Base-by-base conservation (phyloP, 345 rosid genomes). In the Arabidopsis arenosa region DNA sequence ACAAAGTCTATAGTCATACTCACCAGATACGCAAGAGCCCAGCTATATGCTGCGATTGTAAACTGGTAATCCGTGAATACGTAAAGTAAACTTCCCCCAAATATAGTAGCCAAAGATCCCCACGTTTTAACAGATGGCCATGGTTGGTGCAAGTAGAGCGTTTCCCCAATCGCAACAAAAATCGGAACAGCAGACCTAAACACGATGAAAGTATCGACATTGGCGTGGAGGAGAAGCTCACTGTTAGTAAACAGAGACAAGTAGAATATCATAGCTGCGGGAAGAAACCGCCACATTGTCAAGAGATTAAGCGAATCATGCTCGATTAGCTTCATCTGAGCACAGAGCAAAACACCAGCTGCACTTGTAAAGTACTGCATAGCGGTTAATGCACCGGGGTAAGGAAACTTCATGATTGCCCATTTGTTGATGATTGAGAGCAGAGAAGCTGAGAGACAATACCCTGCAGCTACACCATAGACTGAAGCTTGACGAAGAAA, bases 1-100 rank as follows among this genome's bases (percentile, higher is more conserved):
- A 95, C 99, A 75, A 95, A 95, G 75, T 95, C 99, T n/a, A 95
- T 84, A 0, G 98, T 79, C 99, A 95, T 95, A 75, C 97, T 89
- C 58, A 95, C 81, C 3, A 92, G 79, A 82, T 95, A 95, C 64
- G 99, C 96, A 1, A 87, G 66, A 49, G 98, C 98, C 98, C 99
- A 95, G 48, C 85, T 84, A 72, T 95, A 95, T 0, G 98, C 99
- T 15, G 84, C 86, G 18, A 92, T 32, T 0, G 97, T 89, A 83
- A 95, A 95, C 79, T 92, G 94, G 66, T 87, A 88, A 83, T 95
- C 99, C 0, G 99, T 95, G 15, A 88, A 73, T 51, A 92, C 97
- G 36, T 95, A 95, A 73, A 95, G 83, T 26, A 88, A 86, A 43
- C 98, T 95, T 6, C 99, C 98, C 3, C 90, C 91, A 57, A 95